Evolutionary conservation across 2,329 filamentous ascomycete species (phyloP).

Genomic region (Penicillium sp.): DNA sequence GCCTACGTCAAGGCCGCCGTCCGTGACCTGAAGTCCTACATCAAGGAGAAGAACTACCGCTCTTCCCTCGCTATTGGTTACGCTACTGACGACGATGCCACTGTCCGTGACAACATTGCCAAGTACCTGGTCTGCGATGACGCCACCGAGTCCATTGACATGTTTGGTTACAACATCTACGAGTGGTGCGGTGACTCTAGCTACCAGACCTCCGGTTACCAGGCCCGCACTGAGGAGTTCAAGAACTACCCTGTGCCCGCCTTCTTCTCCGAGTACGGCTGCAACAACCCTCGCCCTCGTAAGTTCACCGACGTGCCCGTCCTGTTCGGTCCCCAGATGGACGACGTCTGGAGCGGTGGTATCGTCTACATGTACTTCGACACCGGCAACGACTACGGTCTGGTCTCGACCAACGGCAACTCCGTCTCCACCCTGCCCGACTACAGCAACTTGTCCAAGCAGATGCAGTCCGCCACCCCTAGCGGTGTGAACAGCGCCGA

Average conservation of each 20-base stretch:
- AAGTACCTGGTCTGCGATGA: conserved; percentile 90
- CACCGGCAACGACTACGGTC: conserved; percentile 77
- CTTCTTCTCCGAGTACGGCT: conserved; percentile 99
- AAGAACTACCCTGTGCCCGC: conserved; percentile 81
- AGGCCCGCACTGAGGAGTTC: conserved; percentile 80
- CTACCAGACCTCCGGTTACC: conserved; percentile 72
- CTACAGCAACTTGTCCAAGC: conserved; percentile 65
- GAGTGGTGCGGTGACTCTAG: conserved; percentile 91
- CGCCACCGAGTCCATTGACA: conserved; percentile 69
- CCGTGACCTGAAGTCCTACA: conserved; percentile 88
- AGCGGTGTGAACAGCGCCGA: conserved; percentile 58
- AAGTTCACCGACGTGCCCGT: conserved; percentile 78
- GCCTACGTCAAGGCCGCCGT: conserved; percentile 95
- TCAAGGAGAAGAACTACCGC: conserved; percentile 70
- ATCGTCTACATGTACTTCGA: conserved; percentile 99
- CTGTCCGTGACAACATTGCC: conserved; percentile 74
- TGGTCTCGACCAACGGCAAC: conserved; percentile 58
- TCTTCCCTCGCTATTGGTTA: conserved; percentile 78
- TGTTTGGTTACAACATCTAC: conserved; percentile 99
- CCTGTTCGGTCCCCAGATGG: conserved; percentile 78
- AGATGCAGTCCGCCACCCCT: conserved; percentile 64
- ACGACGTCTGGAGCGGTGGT: conserved; percentile 81
- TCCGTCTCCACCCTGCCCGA: conserved; percentile 64
- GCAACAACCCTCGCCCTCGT: conserved; percentile 70
- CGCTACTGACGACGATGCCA: conserved; percentile 85